Percentiles rank a stretch among this genome's conserved stretches.
phyloP scores from a whole-genome alignment of 306 rosid genomes.

The Canavalia gladiata region DNA sequence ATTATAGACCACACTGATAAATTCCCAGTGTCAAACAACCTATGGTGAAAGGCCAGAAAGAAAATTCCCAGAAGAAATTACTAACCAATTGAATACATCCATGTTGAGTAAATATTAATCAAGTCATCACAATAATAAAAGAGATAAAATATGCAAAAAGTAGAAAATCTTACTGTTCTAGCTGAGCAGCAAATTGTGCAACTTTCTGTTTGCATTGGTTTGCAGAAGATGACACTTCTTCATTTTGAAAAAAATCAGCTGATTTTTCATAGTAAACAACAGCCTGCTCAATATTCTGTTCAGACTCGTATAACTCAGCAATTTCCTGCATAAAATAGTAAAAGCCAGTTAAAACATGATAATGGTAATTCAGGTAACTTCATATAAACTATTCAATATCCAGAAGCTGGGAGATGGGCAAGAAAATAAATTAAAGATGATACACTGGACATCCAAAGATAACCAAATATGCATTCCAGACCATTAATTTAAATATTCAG shows the following conservation, averaged over 20 bases:
- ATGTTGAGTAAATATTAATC: neutral
- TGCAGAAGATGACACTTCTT: conserved; percentile 88
- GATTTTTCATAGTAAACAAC: conserved; percentile 83
- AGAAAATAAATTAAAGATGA: neutral
- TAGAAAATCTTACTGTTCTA: conserved; percentile 78
- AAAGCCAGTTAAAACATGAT: conserved; percentile 47
- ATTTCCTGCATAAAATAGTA: conserved; percentile 71
- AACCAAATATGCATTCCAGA: neutral
- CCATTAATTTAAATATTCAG: conserved; percentile 22
- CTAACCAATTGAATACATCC: conserved; percentile 26
- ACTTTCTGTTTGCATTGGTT: conserved; percentile 97
- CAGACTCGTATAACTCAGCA: conserved; percentile 90
- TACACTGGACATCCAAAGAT: conserved; percentile 2
- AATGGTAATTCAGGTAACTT: conserved; percentile 2
- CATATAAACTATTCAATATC: neutral
- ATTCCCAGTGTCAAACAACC: conserved; percentile 39
- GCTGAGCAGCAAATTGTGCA: conserved; percentile 92
- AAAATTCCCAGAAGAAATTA: conserved; percentile 21
- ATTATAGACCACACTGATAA: conserved; percentile 27
- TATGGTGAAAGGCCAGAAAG: conserved; percentile 30
- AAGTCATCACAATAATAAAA: conserved; percentile 26
- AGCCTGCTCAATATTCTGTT: conserved; percentile 83
- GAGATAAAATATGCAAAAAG: conserved; percentile 28
- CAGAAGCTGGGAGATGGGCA: conserved; percentile 4
- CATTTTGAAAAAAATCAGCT: conserved; percentile 90